A percentile compares a stretch with the other conserved stretches of the same genome.
phyloP scores from a whole-genome alignment of 306 rosid genomes.

The Canavalia ensiformis region DNA sequence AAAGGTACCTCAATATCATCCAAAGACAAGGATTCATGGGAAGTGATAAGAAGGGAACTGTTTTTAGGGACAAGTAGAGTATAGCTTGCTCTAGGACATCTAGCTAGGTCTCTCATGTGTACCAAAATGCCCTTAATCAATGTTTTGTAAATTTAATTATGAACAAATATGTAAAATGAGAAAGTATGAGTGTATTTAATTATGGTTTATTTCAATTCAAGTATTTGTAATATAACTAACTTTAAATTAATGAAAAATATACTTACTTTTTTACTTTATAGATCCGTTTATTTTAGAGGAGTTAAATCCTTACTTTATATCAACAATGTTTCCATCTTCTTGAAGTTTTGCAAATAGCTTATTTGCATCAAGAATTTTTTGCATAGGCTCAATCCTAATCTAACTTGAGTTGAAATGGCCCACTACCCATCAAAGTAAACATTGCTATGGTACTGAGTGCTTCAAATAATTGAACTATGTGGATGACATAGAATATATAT shows the following conservation, averaged over 20 bases:
- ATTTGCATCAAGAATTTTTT: constrained; percentile 30
- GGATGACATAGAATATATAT: constrained; percentile 22
- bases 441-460: constrained; percentile 14
- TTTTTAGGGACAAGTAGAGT: constrained; percentile 3
- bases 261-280: too few species aligned
- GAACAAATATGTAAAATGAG: too few species aligned
- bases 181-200: too few species aligned
- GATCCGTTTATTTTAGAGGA: too few species aligned
- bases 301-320: neutral
- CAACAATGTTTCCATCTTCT: constrained; percentile 34
- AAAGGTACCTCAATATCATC: constrained; percentile 41
- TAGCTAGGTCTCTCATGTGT: constrained; percentile 27
- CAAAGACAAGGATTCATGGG: neutral
- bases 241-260: too few species aligned
- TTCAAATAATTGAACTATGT: constrained; percentile 40
- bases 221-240: too few species aligned
- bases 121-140: neutral
- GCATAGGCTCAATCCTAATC: constrained; percentile 31
- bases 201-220: too few species aligned
- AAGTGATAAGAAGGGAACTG: constrained; percentile 25
- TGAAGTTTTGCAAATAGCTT: constrained; percentile 25
- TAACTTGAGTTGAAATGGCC: constrained; percentile 42
- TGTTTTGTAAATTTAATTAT: neutral
- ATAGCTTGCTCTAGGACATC: neutral
- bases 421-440: constrained; percentile 41